Evolutionary conservation across 768 basidiomycete genomes (phyloP).

Genomic region (Serpula lacrymans): DNA sequence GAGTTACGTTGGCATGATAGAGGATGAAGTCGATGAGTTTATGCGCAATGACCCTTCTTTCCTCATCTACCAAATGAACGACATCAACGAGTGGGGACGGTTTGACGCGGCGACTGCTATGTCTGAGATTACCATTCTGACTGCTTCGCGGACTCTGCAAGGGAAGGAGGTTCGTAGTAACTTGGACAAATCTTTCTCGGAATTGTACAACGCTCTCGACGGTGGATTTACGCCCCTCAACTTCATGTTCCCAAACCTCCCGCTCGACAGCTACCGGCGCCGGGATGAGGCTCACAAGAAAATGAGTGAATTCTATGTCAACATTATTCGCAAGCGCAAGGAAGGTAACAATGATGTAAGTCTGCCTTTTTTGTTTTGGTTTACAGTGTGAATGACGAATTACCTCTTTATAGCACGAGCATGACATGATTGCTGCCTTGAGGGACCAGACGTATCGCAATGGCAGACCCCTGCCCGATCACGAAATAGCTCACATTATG

Average conservation of each 20-base stretch:
- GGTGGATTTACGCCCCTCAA: conserved; percentile 96
- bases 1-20: conserved; percentile 78
- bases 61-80: conserved; percentile 55
- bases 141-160: conserved; percentile 91
- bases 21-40: conserved; percentile 71
- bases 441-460: conserved; percentile 80
- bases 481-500: conserved; percentile 97
- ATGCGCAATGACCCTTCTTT: conserved; percentile 65
- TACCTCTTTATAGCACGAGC: conserved; percentile 51
- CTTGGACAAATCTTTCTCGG: conserved; percentile 82
- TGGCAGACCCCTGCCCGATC: conserved; percentile 74
- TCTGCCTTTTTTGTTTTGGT: conserved; percentile 5
- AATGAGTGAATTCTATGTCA: conserved; percentile 91
- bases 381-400: no score
- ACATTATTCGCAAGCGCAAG: conserved; percentile 76
- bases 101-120: conserved; percentile 74
- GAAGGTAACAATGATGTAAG: conserved; percentile 44
- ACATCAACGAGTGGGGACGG: conserved; percentile 72
- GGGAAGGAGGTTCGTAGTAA: conserved; percentile 81
- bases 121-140: conserved; percentile 90
- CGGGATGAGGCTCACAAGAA: conserved; percentile 89
- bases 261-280: conserved; percentile 83
- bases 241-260: conserved; percentile 92
- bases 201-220: conserved; percentile 85
- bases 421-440: conserved; percentile 92